Base-by-base conservation (phyloP, 768 basidiomycete genomes). In the Suillus paluster region DNA sequence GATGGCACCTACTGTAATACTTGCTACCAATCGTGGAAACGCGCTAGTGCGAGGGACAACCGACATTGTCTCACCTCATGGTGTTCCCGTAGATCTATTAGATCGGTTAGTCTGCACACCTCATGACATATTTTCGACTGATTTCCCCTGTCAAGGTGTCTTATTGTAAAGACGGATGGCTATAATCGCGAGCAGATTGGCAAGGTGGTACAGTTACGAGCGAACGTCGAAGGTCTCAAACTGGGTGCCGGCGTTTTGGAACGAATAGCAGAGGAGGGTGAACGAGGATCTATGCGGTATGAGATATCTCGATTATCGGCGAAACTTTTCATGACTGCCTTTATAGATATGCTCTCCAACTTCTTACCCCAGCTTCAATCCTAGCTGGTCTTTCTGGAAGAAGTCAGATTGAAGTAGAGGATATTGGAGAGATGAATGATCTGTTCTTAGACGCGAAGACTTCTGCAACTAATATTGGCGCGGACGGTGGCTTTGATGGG, bases 1-100 rank as follows among this genome's bases (percentile, higher is more conserved):
- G 3, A 94, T 99, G 89, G 95, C 97, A 4, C 97, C 97, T 0
- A 97, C 97, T 5, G 97, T 99, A 30, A 92, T 99, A 67, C 83
- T 99, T 64, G 97, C 97, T 3, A 97, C 97, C 27, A 99, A 99
- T 73, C 86, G 97, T 23, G 97, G 97, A 4, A 90, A 95, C 66
- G 85, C 93, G 2, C 85, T 95, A 9, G 95, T 99, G 57, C 87
- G 97, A 36, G 97, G 97, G 6, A 98, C 97, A 6, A 89, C 86
- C 1, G 97, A 98, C 64, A 90, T 99, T 58, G 81, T 94, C 21
- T 84, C 94, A 7, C 94, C 97, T 1, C 97, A 99, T 71, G 97
- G 97, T 14, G 81, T 99, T 46, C 97, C 97, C 12, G 86, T 95
- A 52, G 97, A 99, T 77, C 80, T 99, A 17, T 82, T 98, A 49